Percentiles rank a stretch among this genome's conserved stretches.
Evolutionary conservation across 108 stramenopile species (phyloP).

Genomic region (Cyclostephanos tholiformis): DNA sequence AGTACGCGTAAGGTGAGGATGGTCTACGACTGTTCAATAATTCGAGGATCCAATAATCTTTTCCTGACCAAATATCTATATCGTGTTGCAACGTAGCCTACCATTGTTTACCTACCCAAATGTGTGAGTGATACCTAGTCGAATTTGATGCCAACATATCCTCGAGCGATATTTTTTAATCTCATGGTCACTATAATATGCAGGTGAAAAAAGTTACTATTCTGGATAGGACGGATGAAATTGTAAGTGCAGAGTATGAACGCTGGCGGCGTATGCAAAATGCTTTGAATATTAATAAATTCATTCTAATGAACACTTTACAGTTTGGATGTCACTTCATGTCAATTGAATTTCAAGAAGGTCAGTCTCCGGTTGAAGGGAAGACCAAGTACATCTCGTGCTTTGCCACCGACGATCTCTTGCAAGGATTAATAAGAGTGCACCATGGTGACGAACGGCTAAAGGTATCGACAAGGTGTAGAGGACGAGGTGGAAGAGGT

Average conservation of each 20-base stretch:
- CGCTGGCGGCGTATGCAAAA: neutral
- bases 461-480: constrained; percentile 37
- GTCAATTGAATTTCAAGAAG: constrained; percentile 81
- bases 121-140: constrained; percentile 13
- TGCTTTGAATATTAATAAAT: neutral
- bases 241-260: constrained; percentile 18
- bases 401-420: constrained; percentile 72
- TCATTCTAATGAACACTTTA: neutral
- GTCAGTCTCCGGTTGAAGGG: constrained; percentile 66
- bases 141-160: neutral
- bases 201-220: constrained; percentile 79
- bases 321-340: constrained; percentile 57
- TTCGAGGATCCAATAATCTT: too few species aligned
- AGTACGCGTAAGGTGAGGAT: constrained; percentile 18
- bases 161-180: neutral
- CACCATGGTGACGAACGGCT: constrained; percentile 80
- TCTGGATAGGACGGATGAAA: constrained; percentile 73
- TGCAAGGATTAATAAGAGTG: constrained; percentile 68
- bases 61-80: neutral
- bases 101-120: constrained; percentile 77
- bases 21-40: constrained; percentile 5
- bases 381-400: constrained; percentile 62
- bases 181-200: neutral
- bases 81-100: constrained; percentile 47
- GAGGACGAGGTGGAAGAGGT: constrained; percentile 57